Base-by-base conservation (phyloP, 2,329 filamentous ascomycete species). In the Hypoxylon sp. region DNA sequence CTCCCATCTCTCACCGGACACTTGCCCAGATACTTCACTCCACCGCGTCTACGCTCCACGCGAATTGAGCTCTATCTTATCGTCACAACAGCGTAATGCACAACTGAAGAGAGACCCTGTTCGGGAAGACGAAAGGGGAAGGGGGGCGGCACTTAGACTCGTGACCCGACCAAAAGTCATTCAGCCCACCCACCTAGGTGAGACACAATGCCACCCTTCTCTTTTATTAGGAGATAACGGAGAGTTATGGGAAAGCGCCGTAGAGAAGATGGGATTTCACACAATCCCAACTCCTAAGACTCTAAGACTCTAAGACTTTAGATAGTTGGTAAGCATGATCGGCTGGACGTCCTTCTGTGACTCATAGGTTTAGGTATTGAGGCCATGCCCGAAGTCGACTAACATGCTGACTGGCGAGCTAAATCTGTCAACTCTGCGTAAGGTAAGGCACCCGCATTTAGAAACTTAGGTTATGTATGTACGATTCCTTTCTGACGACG, bases 121-220 rank as follows among this genome's bases (percentile, higher is more conserved):
- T 40, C 47, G 40, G 34, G 31, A 49, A 41, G 55, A 55, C 57
- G 40, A 60, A 60, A 56, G 60, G 57, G 32, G 62, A 56, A 55
- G 62, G 64, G 45, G 63, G 64, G 65, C 62, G 55, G 62, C 54
- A 62, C 53, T 58, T 58, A 46, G 61, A 64, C 67, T 62, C 65
- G 66, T 69, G 67, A 69, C 65, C 64, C 60, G 57, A 58, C 51
- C 60, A 19, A 56, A 61, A 63, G 65, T 67, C 65, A 68, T 62
- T 62, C 63, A 67, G 63, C 62, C 66, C 59, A 66, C 63, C 66
- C 59, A 61, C 61, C 63, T 65, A 64, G 64, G 64, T 64, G 63
- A 68, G 67, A 67, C 67, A 68, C 50, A 47, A 63, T 67, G 47
- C 60, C 65, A 68, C 66, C 63, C 62, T 53, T 60, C 46, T 65